Base-by-base conservation (phyloP, 257 asterid genomes). In the Parsonsia alboflavescens region DNA sequence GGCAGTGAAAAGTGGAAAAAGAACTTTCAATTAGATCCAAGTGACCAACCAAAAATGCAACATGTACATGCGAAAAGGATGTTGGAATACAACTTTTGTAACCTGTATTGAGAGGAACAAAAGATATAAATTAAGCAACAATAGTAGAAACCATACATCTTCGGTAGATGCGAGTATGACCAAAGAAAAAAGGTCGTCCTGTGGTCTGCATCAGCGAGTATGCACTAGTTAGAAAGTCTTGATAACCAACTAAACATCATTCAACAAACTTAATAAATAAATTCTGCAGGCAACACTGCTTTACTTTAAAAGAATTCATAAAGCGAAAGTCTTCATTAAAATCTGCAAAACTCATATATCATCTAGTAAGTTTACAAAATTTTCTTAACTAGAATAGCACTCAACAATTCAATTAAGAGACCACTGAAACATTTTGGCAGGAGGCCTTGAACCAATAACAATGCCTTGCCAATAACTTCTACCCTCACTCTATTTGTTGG, bases 111-210 rank as follows among this genome's bases (percentile, higher is more conserved):
- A 26, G 16, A 7, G 21, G 19, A 11, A 26, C 39, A 26, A 26
- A 24, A 11, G 0, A 8, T 19, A 65, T 17, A 9, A 17, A 64
- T 64, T 16, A 36, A 64, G 21, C 12, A 53, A 44, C 52, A 58
- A 30, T 59, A 58, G 68, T 41, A 59, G 58, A n/a, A n/a, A n/a
- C n/a, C 81, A 6, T 78, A 86, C 93, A 70, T 88, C 86, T 80
- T 49, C 59, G 87, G 64, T 79, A 83, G 53, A 62, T 6, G 62
- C 52, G 81, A 79, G 53, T 42, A 71, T 59, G 72, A 70, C 80
- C 86, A 75, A 72, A 71, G 79, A 73, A 79, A 74, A 81, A 80
- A 59, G 82, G 69, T 41, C 49, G 84, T 71, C 82, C 87, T 72
- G 82, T 84, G 16, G 76, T 59, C 96, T 86, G 90, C 72, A 68